Conservation (phyloP, 2,329 filamentous ascomycete species). For the Neopestalotiopsis clavispora region DNA sequence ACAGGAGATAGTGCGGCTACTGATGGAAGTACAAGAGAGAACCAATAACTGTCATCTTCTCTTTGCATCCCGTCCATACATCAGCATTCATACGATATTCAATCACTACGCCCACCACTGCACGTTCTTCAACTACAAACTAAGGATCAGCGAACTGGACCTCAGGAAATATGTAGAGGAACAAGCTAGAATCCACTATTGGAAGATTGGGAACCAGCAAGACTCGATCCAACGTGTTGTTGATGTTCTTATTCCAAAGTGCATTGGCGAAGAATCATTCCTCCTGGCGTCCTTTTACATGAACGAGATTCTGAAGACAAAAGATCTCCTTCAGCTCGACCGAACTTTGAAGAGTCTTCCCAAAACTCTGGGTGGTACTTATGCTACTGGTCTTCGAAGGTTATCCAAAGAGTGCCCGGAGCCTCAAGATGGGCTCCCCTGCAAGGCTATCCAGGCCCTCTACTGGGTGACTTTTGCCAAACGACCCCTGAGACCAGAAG, state of each 20-base stretch:
- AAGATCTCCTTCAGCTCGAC: not conserved
- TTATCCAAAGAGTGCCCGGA: not conserved
- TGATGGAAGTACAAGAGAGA: not conserved
- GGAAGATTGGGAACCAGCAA: not conserved
- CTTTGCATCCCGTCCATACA: not conserved
- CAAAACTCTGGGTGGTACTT: not conserved
- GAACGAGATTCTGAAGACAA: not conserved
- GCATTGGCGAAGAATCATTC: not conserved
- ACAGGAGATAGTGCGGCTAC: not conserved
- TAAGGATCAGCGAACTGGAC: not conserved
- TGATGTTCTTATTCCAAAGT: not conserved
- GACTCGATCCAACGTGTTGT: not conserved
- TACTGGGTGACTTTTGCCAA: not conserved
- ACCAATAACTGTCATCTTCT: not conserved
- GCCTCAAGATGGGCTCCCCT: not conserved
- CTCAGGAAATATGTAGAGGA: not conserved
- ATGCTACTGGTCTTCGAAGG: not conserved
- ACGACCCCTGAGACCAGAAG: not conserved
- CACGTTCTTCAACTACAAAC: not conserved
- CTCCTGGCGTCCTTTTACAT: not conserved
- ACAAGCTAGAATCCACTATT: not conserved
- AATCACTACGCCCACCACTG: not conserved
- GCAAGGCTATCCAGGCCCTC: not conserved
- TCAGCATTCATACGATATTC: not conserved
- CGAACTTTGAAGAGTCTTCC: not conserved